phyloP scores from a whole-genome alignment of 1,139 yeast species.

The Groenewaldozyma auringiensis region DNA sequence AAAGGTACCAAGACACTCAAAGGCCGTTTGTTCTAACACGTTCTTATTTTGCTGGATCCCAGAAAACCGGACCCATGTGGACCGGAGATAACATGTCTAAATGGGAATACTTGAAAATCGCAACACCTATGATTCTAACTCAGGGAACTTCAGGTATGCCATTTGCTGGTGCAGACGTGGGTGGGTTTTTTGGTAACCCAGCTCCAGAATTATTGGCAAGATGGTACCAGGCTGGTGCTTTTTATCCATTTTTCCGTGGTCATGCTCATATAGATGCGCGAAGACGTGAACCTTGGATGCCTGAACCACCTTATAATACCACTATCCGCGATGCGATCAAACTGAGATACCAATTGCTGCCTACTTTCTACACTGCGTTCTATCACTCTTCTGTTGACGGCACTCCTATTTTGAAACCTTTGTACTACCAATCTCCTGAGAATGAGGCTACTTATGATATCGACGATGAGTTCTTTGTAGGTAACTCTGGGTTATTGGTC shows the following conservation, averaged over 20 bases:
- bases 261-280: conserved; percentile 94
- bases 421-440: conserved; percentile 58
- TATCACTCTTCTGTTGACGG: conserved; percentile 55
- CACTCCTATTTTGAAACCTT: conserved; percentile 66
- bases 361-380: conserved; percentile 77
- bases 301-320: conserved; percentile 66
- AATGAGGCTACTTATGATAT: conserved; percentile 45
- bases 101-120: conserved; percentile 77
- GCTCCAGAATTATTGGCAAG: conserved; percentile 68
- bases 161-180: conserved; percentile 93
- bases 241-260: conserved; percentile 94
- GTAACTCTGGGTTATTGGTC: conserved; percentile 63
- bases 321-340: conserved; percentile 62
- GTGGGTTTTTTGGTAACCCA: conserved; percentile 94
- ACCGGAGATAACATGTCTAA: conserved; percentile 93
- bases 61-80: conserved; percentile 91
- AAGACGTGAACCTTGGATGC: conserved; percentile 88
- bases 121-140: conserved; percentile 83
- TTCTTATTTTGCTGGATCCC: conserved; percentile 85
- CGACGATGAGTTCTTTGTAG: conserved; percentile 81
- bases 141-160: conserved; percentile 83
- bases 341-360: conserved; percentile 68
- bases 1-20: conserved; percentile 44
- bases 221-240: conserved; percentile 94
- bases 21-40: conserved; percentile 91